Evolutionary conservation across 257 asterid genomes (phyloP).

Genomic region (Solanum tacnaense): DNA sequence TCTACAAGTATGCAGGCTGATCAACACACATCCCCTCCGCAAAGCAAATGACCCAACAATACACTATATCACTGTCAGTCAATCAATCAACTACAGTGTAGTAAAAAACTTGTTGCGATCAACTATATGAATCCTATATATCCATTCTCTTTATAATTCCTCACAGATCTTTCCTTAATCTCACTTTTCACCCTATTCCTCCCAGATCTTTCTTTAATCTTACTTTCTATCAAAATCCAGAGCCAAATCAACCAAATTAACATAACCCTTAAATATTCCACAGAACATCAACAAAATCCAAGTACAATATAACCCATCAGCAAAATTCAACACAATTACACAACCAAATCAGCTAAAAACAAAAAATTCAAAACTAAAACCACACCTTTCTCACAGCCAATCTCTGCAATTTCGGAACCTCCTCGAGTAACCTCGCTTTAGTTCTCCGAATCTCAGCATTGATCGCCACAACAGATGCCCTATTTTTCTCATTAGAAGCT

Average conservation of each 20-base stretch:
- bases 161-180: neutral
- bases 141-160: neutral
- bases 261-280: neutral
- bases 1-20: neutral
- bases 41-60: neutral
- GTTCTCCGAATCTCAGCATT: conserved; percentile 93
- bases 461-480: conserved; percentile 85
- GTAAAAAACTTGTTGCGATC: neutral
- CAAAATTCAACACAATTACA: neutral
- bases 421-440: conserved; percentile 73
- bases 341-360: neutral
- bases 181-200: neutral
- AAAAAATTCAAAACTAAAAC: neutral
- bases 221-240: neutral
- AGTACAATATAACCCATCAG: neutral
- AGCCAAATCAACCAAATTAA: neutral
- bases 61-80: neutral
- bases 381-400: conserved; percentile 74
- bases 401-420: conserved; percentile 88
- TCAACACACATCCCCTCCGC: neutral
- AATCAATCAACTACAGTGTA: neutral
- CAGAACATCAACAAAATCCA: neutral
- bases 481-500: conserved; percentile 61
- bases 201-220: neutral
- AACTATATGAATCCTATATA: neutral